A percentile compares a stretch with the other conserved stretches of the same genome.
Evolutionary conservation across 2,329 filamentous ascomycete genomes (phyloP).

Genomic region (Fonsecaea erecta): DNA sequence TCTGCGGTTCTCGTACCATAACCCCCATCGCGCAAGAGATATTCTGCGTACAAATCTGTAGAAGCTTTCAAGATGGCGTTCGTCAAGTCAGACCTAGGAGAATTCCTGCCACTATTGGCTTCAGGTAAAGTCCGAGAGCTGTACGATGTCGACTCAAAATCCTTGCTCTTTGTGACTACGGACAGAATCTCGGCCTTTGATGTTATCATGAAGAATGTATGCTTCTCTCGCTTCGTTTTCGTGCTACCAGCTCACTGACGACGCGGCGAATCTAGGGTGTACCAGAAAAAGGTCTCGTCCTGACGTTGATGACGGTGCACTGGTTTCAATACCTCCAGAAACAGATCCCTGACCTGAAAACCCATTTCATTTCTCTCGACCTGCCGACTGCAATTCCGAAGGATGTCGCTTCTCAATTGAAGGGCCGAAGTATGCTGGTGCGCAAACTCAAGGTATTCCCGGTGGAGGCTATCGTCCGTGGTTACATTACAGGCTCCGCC

Average conservation of each 20-base stretch:
- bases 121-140: constrained; percentile 81
- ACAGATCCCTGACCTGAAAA: constrained; percentile 62
- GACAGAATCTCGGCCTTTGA: constrained; percentile 97
- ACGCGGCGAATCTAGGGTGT: constrained; percentile 61
- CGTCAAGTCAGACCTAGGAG: constrained; percentile 48
- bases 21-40: background rate
- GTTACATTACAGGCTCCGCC: constrained; percentile 84
- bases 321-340: constrained; percentile 69
- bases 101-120: constrained; percentile 56
- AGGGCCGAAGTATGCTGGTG: constrained; percentile 75
- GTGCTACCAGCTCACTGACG: constrained; percentile 37
- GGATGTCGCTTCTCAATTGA: constrained; percentile 39
- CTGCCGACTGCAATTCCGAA: constrained; percentile 58
- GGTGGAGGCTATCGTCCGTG: constrained; percentile 83
- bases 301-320: constrained; percentile 69
- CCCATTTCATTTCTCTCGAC: constrained; percentile 65
- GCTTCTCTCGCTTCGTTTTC: constrained; percentile 47
- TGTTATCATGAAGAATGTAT: constrained; percentile 80
- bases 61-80: constrained; percentile 30
- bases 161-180: constrained; percentile 80
- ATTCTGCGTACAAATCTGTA: background rate
- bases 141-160: constrained; percentile 71
- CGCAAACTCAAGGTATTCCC: constrained; percentile 75
- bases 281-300: constrained; percentile 68
- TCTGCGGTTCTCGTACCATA: background rate